Percentiles rank a stretch among this genome's conserved stretches.
These are phyloP conservation scores for Aspergillus homomorphus DNA, from an alignment of 495 filamentous ascomycete species.

Conservation along the genomic window DNA sequence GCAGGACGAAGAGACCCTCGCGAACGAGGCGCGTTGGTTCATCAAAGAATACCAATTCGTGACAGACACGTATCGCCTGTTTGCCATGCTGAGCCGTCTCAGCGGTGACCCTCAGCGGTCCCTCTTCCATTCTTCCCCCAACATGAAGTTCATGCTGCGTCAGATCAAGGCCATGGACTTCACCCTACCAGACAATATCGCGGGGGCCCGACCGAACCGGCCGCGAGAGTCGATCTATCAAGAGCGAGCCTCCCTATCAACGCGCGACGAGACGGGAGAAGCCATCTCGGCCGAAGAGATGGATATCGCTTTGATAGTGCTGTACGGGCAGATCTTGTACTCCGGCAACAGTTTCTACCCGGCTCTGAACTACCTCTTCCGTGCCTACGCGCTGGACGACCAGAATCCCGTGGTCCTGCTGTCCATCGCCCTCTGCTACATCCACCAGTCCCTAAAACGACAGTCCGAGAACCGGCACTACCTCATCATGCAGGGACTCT, in stretches of 20 bases:
- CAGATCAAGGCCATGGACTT: constrained; percentile 90
- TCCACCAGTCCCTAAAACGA: constrained; percentile 82
- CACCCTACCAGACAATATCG: constrained; percentile 36
- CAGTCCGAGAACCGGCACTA: constrained; percentile 87
- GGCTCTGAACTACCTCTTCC: constrained; percentile 87
- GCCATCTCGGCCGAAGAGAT: constrained; percentile 50
- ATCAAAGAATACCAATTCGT: constrained; percentile 82
- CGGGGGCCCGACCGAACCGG: constrained; percentile 12
- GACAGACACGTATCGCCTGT: constrained; percentile 80
- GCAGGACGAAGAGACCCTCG: constrained; percentile 74
- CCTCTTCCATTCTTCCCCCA: constrained; percentile 55
- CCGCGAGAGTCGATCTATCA: constrained; percentile 37
- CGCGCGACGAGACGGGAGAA: constrained; percentile 46
- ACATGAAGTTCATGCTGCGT: constrained; percentile 85
- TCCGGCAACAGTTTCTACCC: constrained; percentile 72
- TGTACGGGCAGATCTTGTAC: constrained; percentile 87
- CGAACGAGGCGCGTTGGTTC: constrained; percentile 68
- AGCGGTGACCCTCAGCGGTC: constrained; percentile 47
- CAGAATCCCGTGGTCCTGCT: constrained; percentile 75
- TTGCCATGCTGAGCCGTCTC: constrained; percentile 65
- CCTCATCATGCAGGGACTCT: constrained; percentile 75
- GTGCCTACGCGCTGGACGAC: constrained; percentile 76
- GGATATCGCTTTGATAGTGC: constrained; percentile 73
- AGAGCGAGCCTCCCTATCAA: constrained; percentile 49
- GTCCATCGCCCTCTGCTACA: constrained; percentile 63